A percentile compares a stretch with the other conserved stretches of the same genome.
Evolutionary conservation across 495 filamentous ascomycete genomes (phyloP).

Genomic region (Penicillium lividum): DNA sequence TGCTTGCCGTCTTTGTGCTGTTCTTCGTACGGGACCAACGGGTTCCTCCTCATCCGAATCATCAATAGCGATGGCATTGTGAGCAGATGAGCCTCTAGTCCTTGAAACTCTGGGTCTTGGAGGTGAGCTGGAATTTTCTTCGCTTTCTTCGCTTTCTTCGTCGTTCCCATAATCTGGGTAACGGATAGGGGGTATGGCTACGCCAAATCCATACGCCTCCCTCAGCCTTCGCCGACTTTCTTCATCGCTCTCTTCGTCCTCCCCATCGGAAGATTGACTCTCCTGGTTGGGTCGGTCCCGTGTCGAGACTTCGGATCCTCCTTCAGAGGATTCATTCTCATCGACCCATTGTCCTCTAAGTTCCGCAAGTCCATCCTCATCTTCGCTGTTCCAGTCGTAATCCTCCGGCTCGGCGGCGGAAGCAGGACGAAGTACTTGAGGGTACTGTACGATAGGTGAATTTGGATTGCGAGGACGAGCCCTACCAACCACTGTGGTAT

Average conservation of each 20-base stretch:
- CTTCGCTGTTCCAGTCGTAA: neutral
- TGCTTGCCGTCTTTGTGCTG: constrained; percentile 18
- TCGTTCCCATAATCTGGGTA: constrained; percentile 2
- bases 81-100: constrained; percentile 4
- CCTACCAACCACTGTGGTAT: constrained; percentile 14
- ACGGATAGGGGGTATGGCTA: neutral
- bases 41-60: constrained; percentile 33
- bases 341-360: neutral
- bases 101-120: constrained; percentile 9
- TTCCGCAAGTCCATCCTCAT: constrained; percentile 4
- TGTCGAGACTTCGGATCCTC: neutral
- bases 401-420: neutral
- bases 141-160: constrained; percentile 17
- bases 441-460: constrained; percentile 4
- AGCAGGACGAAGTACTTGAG: neutral
- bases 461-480: neutral
- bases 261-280: no score
- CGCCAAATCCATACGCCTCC: neutral
- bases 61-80: constrained; percentile 27
- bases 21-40: constrained; percentile 28
- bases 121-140: constrained; percentile 17
- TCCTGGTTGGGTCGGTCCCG: no score
- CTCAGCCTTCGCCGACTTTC: no score
- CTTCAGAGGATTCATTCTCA: neutral
- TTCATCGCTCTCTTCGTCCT: no score